Evolutionary conservation across 768 basidiomycete genomes (phyloP), one percentile per base, ranked within the genome.

Genomic region (Boletus pseudo-olivaceus): DNA sequence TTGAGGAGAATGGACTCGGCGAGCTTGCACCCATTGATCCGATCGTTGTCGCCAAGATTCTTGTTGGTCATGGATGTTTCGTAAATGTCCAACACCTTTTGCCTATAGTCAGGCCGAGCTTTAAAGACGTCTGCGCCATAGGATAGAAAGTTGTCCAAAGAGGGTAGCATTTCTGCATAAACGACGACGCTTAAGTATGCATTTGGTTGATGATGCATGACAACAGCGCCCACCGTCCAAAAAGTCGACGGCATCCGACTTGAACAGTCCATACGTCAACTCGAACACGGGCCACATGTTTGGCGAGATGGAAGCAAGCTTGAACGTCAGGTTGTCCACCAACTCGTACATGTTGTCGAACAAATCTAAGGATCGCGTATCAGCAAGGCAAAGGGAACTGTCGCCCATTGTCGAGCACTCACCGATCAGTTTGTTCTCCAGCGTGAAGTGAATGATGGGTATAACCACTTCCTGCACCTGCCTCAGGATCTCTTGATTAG

Each of bases 221-320:
- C 30, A 15, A 32, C 8, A 0, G 0, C 8, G 7, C 78, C 51
- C 48, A 87, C 92, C 92, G 61, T 93, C 90, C 50, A 95, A 76
- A 77, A 91, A 95, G 71, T 93, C 91, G 37, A 88, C 73, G 15
- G 90, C 91, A 32, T 90, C 88, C 15, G 79, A 76, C 70, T 91
- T 92, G 83, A 95, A 91, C 19, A 90, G 73, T 46, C 78, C 78
- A 71, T 92, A 93, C 0, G 88, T 93, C 58, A 84, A 70, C 72
- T 93, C 90, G 57, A 91, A 90, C 34, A 95, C 78, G 10, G 82
- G 85, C 93, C 93, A 95, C 87, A 95, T 87, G 60, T 77, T 81
- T 0, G 88, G 84, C 37, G 88, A 82, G 63, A 96, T 85, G 50
- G 78, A 68, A 57, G 83, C 82, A 53, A 87, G 78, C 69, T 85